These are phyloP conservation scores for Protostelium mycophagum DNA, from an alignment of 78 protist genomes.

Conservation along the genomic window DNA sequence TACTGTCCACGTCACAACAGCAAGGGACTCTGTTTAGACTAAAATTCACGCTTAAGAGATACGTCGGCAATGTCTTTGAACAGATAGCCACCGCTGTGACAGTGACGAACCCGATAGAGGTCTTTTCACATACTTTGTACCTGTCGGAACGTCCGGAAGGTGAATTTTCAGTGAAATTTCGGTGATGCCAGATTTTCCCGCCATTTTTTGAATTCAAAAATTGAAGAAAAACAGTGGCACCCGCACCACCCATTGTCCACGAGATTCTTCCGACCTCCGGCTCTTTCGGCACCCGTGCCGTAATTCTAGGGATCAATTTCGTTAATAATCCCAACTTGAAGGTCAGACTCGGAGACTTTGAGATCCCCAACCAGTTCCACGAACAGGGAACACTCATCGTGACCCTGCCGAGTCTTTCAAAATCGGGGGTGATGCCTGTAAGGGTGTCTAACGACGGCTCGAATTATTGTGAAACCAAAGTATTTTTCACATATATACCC, in stretches of 20 bases:
- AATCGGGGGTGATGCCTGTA: conserved; percentile 5
- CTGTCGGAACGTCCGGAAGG: conserved; percentile 58
- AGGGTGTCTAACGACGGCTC: conserved; percentile 53
- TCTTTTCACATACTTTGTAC: conserved; percentile 68
- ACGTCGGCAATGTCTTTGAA: conserved; percentile 53
- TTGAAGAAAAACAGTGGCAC: conserved; percentile 15
- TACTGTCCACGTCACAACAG: conserved; percentile 58
- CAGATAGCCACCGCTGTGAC: conserved; percentile 43
- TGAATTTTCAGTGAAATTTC: background rate
- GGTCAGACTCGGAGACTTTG: conserved; percentile 20
- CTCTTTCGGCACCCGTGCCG: conserved; percentile 37
- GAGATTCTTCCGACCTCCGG: conserved; percentile 61
- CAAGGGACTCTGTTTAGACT: conserved; percentile 66
- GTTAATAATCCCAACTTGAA: conserved; percentile 31
- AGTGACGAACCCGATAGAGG: conserved; percentile 69
- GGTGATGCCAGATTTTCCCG: background rate
- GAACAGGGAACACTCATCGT: conserved; percentile 64
- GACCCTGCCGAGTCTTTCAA: conserved; percentile 16
- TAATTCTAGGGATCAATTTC: conserved; percentile 59
- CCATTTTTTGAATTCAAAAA: background rate
- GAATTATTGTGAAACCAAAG: conserved; percentile 22
- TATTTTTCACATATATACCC: conserved; percentile 24
- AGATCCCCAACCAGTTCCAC: conserved; percentile 13
- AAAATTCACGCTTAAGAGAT: conserved; percentile 47
- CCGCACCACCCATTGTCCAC: conserved; percentile 55